Evolutionary conservation across 176 grass and related monocot species (phyloP).

Genomic region (Oryza coarctata): DNA sequence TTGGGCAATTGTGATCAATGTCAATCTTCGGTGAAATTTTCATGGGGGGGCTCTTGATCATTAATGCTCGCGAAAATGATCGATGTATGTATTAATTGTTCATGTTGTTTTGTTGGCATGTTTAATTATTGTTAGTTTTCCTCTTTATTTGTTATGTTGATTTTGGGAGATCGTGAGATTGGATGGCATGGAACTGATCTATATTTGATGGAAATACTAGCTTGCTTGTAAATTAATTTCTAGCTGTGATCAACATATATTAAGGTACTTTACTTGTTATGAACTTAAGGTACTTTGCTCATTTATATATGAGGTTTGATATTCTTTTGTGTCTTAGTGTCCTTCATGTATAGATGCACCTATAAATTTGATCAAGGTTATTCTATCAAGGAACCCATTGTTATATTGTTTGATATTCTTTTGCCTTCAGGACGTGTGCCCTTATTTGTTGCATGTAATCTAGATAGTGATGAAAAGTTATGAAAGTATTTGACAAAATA

Average conservation of each 20-base stretch:
- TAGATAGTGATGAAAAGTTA: no score
- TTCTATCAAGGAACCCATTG: neutral
- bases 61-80: neutral
- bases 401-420: no score
- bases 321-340: neutral
- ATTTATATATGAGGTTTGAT: neutral
- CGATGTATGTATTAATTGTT: neutral
- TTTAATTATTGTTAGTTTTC: slow-evolving; percentile 13
- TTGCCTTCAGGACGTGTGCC: no score
- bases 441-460: no score
- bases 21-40: neutral
- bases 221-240: neutral
- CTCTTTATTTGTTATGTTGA: neutral
- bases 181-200: neutral
- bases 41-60: neutral
- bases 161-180: neutral
- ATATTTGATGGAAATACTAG: neutral
- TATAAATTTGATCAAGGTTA: neutral
- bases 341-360: neutral
- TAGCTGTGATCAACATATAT: neutral
- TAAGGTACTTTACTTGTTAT: neutral
- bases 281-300: neutral
- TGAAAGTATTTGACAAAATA: no score
- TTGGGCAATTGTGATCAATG: slow-evolving; percentile 19
- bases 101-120: neutral